Evolutionary conservation across 2,329 filamentous ascomycete species (phyloP).

Genomic region (Talaromyces sp.): DNA sequence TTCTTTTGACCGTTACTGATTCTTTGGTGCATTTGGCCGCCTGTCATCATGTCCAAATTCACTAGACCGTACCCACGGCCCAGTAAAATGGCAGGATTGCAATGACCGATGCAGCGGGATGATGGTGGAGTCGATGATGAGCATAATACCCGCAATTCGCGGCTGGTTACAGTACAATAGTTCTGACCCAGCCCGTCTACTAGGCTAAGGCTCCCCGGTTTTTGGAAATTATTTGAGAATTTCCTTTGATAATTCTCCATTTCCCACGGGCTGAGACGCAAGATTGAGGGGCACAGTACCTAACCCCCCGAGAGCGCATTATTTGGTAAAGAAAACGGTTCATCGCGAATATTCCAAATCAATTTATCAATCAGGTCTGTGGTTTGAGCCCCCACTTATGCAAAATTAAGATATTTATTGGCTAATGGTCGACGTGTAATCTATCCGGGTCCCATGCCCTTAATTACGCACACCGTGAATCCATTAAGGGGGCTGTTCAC

Average conservation of each 20-base stretch:
- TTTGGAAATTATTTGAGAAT: background rate
- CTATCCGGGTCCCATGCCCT: background rate
- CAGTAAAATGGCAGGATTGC: background rate
- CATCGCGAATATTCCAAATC: background rate
- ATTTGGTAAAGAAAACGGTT: background rate
- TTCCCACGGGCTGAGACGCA: no score
- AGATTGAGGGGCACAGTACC: no score
- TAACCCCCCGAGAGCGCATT: no score
- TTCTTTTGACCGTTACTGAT: slow-evolving; percentile 1
- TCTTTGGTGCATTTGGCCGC: background rate
- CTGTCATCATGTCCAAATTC: slow-evolving; percentile 1
- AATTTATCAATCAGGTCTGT: background rate
- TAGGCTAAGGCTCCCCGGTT: background rate
- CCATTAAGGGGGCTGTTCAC: background rate
- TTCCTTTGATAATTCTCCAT: no score
- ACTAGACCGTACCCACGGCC: background rate
- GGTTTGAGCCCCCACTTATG: background rate
- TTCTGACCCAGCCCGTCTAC: slow-evolving; percentile 7
- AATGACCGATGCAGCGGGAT: background rate
- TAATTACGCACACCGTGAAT: no score
- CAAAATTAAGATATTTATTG: background rate
- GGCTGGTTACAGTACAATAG: slow-evolving; percentile 27
- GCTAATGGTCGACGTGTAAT: no score
- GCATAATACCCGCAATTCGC: slow-evolving; percentile 5
- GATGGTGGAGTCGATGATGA: slow-evolving; percentile 9